A percentile compares a stretch with the other conserved stretches of the same genome.
Conservation (phyloP, 495 filamentous ascomycete species). For the Annulohypoxylon nitens region DNA sequence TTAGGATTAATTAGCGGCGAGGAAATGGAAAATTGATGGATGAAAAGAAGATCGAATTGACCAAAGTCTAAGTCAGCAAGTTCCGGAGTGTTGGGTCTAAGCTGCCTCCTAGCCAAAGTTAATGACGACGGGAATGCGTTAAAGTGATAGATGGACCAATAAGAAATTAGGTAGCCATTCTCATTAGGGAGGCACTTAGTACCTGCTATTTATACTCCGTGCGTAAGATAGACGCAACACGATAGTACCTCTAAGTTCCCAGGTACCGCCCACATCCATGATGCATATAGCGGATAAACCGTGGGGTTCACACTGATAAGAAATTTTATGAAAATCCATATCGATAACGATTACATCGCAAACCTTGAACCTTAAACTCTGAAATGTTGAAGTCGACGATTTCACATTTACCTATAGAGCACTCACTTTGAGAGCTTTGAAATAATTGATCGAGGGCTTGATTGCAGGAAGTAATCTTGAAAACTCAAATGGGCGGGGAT, state of each 20-base stretch:
- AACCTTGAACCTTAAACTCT: background rate
- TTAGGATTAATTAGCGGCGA: background rate
- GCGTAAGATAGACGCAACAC: background rate
- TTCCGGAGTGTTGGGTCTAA: constrained; percentile 29
- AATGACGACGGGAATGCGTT: constrained; percentile 37
- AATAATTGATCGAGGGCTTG: background rate
- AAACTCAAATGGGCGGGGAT: constrained; percentile 18
- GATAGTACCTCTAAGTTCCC: background rate
- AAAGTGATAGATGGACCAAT: constrained; percentile 24
- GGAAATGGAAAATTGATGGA: constrained; percentile 6
- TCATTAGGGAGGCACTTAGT: background rate
- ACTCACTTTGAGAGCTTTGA: constrained; percentile 1
- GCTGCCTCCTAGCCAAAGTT: constrained; percentile 15
- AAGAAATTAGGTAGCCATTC: background rate
- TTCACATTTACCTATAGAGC: constrained; percentile 20
- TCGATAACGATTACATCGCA: background rate
- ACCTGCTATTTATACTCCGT: background rate
- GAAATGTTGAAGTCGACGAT: constrained; percentile 7
- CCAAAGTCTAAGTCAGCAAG: constrained; percentile 25
- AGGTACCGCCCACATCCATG: background rate
- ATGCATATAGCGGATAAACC: constrained; percentile 7
- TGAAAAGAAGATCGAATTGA: constrained; percentile 15
- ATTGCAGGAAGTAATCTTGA: background rate
- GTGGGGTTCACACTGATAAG: constrained; percentile 29
- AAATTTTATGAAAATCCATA: constrained; percentile 12